These are phyloP conservation scores for Chlamydomonas asymmetrica DNA, from an alignment of 139 green algal species.

Conservation along the genomic window DNA sequence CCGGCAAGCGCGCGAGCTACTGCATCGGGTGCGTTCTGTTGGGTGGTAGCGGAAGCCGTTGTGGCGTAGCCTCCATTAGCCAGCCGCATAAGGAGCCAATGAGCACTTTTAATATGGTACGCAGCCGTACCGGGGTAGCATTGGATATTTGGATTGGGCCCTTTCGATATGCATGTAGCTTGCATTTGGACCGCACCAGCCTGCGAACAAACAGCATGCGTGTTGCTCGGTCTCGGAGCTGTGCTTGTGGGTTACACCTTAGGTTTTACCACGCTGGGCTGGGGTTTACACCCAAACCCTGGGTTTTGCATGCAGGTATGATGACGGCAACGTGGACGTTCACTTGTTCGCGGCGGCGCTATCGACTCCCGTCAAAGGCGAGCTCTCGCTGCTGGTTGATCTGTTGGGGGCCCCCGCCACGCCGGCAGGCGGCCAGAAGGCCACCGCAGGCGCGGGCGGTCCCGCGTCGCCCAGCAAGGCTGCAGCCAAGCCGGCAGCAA, in stretches of 20 bases:
- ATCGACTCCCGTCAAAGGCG: not conserved
- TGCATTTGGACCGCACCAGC: no score
- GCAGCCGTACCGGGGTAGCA: no score
- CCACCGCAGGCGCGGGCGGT: not conserved
- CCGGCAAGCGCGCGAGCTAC: not conserved
- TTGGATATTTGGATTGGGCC: no score
- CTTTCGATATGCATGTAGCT: no score
- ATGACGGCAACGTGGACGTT: conserved; percentile 43
- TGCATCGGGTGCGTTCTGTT: no score
- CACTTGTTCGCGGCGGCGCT: conserved; percentile 15
- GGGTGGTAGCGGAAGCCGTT: no score
- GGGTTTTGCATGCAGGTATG: conserved; percentile 28
- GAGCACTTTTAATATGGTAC: no score
- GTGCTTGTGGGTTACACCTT: not conserved
- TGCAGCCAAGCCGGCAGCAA: not conserved
- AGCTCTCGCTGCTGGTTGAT: conserved; percentile 2
- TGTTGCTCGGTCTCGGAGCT: not conserved
- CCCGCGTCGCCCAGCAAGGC: not conserved
- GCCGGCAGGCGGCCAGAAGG: no score
- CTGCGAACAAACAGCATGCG: no score
- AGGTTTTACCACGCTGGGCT: not conserved
- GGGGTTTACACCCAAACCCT: not conserved
- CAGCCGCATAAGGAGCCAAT: no score
- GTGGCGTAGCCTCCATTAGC: no score
- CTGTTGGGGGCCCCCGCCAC: not conserved